Conservation (phyloP, 73 alveolate genomes). For the Tetrahymena elliotti region DNA sequence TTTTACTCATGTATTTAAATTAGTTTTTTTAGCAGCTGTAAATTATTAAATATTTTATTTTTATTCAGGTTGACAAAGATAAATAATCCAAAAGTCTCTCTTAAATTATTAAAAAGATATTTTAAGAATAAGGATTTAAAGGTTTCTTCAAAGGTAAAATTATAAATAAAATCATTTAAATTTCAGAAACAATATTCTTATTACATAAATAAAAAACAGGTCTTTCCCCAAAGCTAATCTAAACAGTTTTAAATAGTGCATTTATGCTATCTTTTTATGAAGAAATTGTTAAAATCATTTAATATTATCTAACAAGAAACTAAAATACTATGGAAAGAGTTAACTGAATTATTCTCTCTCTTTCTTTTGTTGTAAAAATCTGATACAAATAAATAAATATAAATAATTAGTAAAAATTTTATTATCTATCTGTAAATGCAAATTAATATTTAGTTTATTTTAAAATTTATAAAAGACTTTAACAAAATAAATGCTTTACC, state of each 20-base stretch:
- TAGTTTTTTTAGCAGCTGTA: neutral
- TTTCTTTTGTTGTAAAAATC: no score
- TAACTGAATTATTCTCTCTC: neutral
- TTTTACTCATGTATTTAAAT: neutral
- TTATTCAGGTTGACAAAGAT: neutral
- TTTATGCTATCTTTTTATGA: conserved; percentile 22
- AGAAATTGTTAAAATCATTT: conserved; percentile 6
- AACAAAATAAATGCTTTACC: no score
- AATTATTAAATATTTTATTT: neutral
- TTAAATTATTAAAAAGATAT: neutral
- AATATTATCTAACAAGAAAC: neutral
- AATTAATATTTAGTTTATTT: no score
- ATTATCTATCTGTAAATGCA: no score
- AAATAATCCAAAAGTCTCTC: neutral
- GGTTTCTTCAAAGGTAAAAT: conserved; percentile 17
- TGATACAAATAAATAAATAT: no score
- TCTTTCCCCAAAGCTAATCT: conserved; percentile 1
- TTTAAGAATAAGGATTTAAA: conserved; percentile 20
- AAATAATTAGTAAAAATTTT: no score
- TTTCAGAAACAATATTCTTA: neutral
- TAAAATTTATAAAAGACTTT: no score
- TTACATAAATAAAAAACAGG: neutral
- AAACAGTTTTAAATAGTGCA: conserved; percentile 27
- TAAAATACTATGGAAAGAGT: neutral
- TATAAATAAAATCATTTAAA: neutral